A percentile compares a stretch with the other conserved stretches of the same genome.
These are phyloP conservation scores for Iodosphaeria phyllophila DNA, from an alignment of 2,329 filamentous ascomycete genomes.

Conservation along the genomic window DNA sequence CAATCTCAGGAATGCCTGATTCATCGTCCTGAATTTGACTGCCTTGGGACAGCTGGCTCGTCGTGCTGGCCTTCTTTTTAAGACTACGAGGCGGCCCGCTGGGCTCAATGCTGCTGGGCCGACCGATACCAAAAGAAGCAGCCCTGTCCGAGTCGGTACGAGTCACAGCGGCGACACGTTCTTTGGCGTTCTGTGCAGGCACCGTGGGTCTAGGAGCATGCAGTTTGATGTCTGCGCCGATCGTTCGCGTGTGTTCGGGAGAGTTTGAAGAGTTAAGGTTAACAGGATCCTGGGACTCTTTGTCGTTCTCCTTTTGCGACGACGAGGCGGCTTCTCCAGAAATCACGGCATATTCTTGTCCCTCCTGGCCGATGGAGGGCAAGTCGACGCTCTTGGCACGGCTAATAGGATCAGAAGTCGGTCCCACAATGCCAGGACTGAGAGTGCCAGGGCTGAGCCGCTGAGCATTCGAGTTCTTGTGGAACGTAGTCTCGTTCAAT, in stretches of 20 bases:
- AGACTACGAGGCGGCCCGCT: conserved; percentile 29
- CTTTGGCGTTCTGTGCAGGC: conserved; percentile 62
- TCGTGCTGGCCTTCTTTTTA: conserved; percentile 42
- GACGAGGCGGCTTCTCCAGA: conserved; percentile 25
- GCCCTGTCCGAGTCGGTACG: conserved; percentile 80
- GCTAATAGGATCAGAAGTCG: conserved; percentile 14
- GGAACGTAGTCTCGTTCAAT: conserved; percentile 52
- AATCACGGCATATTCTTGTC: conserved; percentile 60
- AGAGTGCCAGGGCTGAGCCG: conserved; percentile 23
- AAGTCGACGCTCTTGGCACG: conserved; percentile 64
- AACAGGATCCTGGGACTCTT: conserved; percentile 12
- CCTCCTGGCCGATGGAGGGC: conserved; percentile 77
- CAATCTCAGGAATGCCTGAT: conserved; percentile 82
- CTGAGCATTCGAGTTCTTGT: conserved; percentile 15
- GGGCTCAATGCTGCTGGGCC: conserved; percentile 37
- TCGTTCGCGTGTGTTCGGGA: conserved; percentile 57
- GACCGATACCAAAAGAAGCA: conserved; percentile 68
- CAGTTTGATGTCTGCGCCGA: conserved; percentile 67
- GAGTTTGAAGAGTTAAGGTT: no score
- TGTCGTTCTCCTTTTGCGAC: conserved; percentile 17
- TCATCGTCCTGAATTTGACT: conserved; percentile 47
- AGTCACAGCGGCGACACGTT: conserved; percentile 67
- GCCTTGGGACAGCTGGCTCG: conserved; percentile 29
- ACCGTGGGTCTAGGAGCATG: conserved; percentile 80
- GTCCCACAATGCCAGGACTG: conserved; percentile 6